Evolutionary conservation across 768 basidiomycete genomes (phyloP).

Genomic region (Trametes cinnabarina): DNA sequence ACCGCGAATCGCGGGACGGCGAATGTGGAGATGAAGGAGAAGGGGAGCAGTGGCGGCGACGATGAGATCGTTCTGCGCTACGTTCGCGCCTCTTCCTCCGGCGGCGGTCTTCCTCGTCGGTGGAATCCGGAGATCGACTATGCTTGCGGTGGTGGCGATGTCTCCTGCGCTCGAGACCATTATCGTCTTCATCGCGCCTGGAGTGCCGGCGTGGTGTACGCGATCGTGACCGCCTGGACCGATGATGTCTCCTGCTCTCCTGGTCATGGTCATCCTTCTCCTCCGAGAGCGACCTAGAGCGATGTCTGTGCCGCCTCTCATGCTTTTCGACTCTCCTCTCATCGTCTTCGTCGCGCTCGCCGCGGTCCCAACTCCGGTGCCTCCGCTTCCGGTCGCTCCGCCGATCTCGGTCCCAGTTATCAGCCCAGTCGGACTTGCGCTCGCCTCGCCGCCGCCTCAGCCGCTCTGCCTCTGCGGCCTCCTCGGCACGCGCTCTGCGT

Average conservation of each 20-base stretch:
- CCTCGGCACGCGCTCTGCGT: slow-evolving; percentile 65
- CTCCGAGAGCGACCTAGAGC: slow-evolving; percentile 32
- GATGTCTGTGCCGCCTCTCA: slow-evolving; percentile 21
- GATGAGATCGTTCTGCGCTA: not conserved
- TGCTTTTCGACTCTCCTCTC: slow-evolving; percentile 35
- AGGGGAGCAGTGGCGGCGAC: not conserved
- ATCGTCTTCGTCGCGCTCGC: slow-evolving; percentile 27
- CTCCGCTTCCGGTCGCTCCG: slow-evolving; percentile 43
- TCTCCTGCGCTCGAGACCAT: slow-evolving; percentile 9
- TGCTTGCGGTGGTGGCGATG: slow-evolving; percentile 11
- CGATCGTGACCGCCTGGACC: slow-evolving; percentile 4
- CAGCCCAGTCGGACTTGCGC: slow-evolving; percentile 35
- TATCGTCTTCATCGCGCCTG: slow-evolving; percentile 4
- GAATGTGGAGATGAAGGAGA: not conserved
- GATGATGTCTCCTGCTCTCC: slow-evolving; percentile 7
- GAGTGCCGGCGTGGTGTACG: not conserved
- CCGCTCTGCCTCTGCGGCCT: slow-evolving; percentile 69
- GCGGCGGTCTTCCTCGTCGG: slow-evolving; percentile 8
- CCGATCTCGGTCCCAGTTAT: slow-evolving; percentile 48
- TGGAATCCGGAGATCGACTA: slow-evolving; percentile 10
- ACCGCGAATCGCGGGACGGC: not conserved
- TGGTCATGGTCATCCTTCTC: slow-evolving; percentile 16
- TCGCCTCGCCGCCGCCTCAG: slow-evolving; percentile 39
- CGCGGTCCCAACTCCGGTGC: slow-evolving; percentile 50
- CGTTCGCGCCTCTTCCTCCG: slow-evolving; percentile 5